phyloP scores from a whole-genome alignment of 1,284 basidiomycete genomes.

The Xerocomus nothofagi region DNA sequence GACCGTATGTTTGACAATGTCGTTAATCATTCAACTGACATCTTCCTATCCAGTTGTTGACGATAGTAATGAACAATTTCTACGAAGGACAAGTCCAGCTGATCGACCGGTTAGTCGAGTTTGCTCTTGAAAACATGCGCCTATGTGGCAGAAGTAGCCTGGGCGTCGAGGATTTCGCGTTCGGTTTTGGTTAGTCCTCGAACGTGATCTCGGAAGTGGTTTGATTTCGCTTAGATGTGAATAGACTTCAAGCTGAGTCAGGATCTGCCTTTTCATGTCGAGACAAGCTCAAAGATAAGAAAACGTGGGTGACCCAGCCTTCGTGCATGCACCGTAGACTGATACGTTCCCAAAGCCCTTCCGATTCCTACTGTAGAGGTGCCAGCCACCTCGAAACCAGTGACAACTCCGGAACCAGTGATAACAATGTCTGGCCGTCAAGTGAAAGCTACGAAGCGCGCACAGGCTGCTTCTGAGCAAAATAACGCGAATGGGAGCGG shows the following conservation, averaged over 20 bases:
- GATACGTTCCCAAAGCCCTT: slow-evolving; percentile 14
- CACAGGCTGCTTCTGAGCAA: slow-evolving; percentile 8
- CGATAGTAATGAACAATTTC: slow-evolving; percentile 34
- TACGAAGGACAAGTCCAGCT: slow-evolving; percentile 33
- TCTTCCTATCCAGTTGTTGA: slow-evolving; percentile 23
- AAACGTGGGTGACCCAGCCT: slow-evolving; percentile 22
- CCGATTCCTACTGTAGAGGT: slow-evolving; percentile 12
- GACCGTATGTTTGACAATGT: slow-evolving; percentile 16
- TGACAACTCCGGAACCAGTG: slow-evolving; percentile 8
- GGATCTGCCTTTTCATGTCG: slow-evolving; percentile 31
- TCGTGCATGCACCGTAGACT: slow-evolving; percentile 3
- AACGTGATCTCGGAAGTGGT: neutral
- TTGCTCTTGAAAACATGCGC: slow-evolving; percentile 30
- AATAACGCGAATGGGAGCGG: neutral
- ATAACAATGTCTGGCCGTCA: slow-evolving; percentile 28
- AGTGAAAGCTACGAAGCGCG: slow-evolving; percentile 23
- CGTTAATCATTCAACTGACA: neutral
- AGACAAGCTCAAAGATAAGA: slow-evolving; percentile 28
- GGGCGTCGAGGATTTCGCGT: slow-evolving; percentile 27
- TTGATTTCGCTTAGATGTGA: neutral
- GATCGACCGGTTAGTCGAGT: slow-evolving; percentile 28
- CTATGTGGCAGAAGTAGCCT: slow-evolving; percentile 15
- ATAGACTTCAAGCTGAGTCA: slow-evolving; percentile 35
- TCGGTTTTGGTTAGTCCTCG: slow-evolving; percentile 29
- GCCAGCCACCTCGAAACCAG: slow-evolving; percentile 4